Base-by-base conservation (phyloP, 1,284 basidiomycete species). In the Moesziomyces sp. region DNA sequence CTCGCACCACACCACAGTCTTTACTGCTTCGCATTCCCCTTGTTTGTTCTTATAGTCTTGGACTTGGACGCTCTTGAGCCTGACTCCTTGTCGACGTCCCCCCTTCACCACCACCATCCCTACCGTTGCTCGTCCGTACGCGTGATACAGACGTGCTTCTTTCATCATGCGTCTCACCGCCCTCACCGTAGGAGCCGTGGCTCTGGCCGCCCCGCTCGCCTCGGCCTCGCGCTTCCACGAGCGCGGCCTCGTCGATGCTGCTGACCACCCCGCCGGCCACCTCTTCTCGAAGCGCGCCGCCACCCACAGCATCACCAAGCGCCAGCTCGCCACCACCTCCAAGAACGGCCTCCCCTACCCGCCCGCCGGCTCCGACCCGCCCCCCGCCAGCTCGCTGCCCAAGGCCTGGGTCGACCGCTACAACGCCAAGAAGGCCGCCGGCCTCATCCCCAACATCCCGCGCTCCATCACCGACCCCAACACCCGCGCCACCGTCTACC, bases 391-490 rank as follows among this genome's bases (percentile, higher is more conserved):
- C 61, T 74, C 74, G 50, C 64, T 79, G 18, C 77, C 77, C 33
- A 46, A 76, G 58, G 85, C 84, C 46, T 94, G 93, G 92, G 83
- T 88, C 35, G 86, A 89, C 80, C 91, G 91, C 9, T 86, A 92
- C 75, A 74, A 78, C 43, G 48, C 59, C 33, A 91, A 91, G 40
- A 86, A 90, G 42, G 76, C 86, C n/a, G 88, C 89, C 5, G 91
- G 91, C 48, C 88, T 88, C 75, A 92, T 94, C 56, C 92, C 93
- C 10, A 80, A 89, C 77, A 86, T 92, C 57, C 89, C 91, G 13
- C 71, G 82, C 46, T 86, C 90, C 6, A 87, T 86, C 52, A 63
- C 68, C 46, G 68, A 70, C 54, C 55, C 65, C 44, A 51, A 60
- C 61, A 65, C 66, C n/a, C 65, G 61, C 30, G 57, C 62, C n/a